Evolutionary conservation across 768 basidiomycete species (phyloP).

Genomic region (Artomyces pyxidatus): DNA sequence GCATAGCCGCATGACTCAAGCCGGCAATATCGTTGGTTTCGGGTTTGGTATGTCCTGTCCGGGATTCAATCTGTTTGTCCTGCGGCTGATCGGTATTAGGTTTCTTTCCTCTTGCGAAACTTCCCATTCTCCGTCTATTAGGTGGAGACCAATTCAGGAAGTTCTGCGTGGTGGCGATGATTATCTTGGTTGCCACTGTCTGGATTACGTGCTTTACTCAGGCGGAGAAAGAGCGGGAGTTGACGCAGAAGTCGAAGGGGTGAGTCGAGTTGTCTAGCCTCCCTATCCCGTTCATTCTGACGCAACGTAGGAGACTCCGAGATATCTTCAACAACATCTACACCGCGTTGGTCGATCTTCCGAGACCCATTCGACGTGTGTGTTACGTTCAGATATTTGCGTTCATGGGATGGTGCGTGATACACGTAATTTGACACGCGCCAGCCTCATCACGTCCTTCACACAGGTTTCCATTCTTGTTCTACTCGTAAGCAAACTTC

Average conservation of each 20-base stretch:
- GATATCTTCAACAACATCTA: slow-evolving; percentile 78
- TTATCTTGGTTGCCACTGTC: slow-evolving; percentile 73
- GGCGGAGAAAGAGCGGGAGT: slow-evolving; percentile 64
- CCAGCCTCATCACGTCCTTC: slow-evolving; percentile 5
- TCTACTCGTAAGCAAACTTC: slow-evolving; percentile 60
- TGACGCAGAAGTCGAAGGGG: slow-evolving; percentile 29
- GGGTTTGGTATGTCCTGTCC: slow-evolving; percentile 58
- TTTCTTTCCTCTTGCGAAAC: slow-evolving; percentile 76
- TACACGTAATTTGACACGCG: neutral
- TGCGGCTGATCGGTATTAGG: slow-evolving; percentile 34
- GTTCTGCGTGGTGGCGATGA: slow-evolving; percentile 81
- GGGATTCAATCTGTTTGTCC: slow-evolving; percentile 4
- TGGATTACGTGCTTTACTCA: slow-evolving; percentile 84
- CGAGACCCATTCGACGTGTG: slow-evolving; percentile 77
- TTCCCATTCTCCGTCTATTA: slow-evolving; percentile 70
- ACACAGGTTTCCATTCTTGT: slow-evolving; percentile 86
- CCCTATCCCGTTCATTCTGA: slow-evolving; percentile 7
- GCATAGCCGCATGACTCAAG: slow-evolving; percentile 93
- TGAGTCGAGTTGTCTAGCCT: slow-evolving; percentile 3
- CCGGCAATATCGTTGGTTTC: slow-evolving; percentile 95
- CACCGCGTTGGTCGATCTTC: slow-evolving; percentile 63
- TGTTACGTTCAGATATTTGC: slow-evolving; percentile 93
- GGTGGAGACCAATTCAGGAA: slow-evolving; percentile 95
- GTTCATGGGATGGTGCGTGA: slow-evolving; percentile 86
- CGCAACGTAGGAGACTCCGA: slow-evolving; percentile 39